Base-by-base conservation (phyloP, 306 rosid genomes). In the Quercus mongolica region DNA sequence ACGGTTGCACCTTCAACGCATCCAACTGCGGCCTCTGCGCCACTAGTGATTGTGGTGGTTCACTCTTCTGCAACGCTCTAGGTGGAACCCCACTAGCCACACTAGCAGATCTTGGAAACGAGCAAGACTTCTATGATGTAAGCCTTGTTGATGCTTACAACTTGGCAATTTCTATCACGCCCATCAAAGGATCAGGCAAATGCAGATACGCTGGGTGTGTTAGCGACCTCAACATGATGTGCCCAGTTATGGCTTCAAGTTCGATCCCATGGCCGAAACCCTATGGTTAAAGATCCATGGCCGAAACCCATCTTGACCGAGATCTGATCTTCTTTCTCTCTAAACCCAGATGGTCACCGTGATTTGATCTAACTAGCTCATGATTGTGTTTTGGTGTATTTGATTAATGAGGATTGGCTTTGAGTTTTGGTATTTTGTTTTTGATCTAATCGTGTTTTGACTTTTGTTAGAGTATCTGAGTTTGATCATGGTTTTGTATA, bases 101-200 rank as follows among this genome's bases (percentile, higher is more conserved):
- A 0, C 90, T 95, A 0, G 98, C 98, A 0, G 98, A 95, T 3
- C 85, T 95, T 2, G 99, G 99, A 1, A 81, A 80, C 14, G 96
- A 95, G 4, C 92, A 90, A 12, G 99, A 95, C 73, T 95, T 95
- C 90, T 95, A 95, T 74, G 99, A 95, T 68, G 99, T 95, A 18
- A 90, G 95, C 79, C 94, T 95, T 3, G 99, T 95, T 0, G 99
- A 95, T 56, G 99, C 98, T 2, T 95, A 95, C 83, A 95, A 95
- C 77, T 82, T 95, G 0, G 98, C 96, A 12, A 92, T 95, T 52
- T 81, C 99, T 65, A 89, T 92, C 15, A 84, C 84, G 1, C 97
- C 99, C 0, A 69, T 80, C 6, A 87, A 89, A 79, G 98, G 97
- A 76, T 76, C 97, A 12, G 97, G 97, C 0, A 91, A 92, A 35